Conservation (phyloP, 495 filamentous ascomycete genomes). For the Aspergillus ostianus region DNA sequence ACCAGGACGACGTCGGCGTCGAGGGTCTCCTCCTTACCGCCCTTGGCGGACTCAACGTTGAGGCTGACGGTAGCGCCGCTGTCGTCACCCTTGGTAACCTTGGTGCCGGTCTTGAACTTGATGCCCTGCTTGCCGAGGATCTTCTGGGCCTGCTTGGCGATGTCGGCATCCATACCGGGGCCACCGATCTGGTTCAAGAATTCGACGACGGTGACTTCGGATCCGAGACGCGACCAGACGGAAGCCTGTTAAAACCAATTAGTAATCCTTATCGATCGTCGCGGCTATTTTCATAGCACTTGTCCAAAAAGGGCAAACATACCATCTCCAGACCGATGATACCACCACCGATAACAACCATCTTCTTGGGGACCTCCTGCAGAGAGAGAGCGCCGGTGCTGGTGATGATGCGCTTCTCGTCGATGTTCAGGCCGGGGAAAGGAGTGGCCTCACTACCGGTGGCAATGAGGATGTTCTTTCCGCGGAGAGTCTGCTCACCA, state of each 20-base stretch:
- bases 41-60: slow-evolving; percentile 88
- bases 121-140: slow-evolving; percentile 94
- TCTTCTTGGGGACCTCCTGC: slow-evolving; percentile 89
- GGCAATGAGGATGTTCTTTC: slow-evolving; percentile 97
- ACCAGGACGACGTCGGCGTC: slow-evolving; percentile 96
- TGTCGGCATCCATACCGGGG: slow-evolving; percentile 94
- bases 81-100: slow-evolving; percentile 84
- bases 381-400: slow-evolving; percentile 92
- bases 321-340: slow-evolving; percentile 99
- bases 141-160: slow-evolving; percentile 90
- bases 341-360: slow-evolving; percentile 96
- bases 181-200: slow-evolving; percentile 96
- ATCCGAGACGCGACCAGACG: slow-evolving; percentile 90
- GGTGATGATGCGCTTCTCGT: slow-evolving; percentile 95
- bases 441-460: slow-evolving; percentile 93
- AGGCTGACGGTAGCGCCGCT: slow-evolving; percentile 73
- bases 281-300: not conserved
- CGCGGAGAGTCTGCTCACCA: slow-evolving; percentile 77
- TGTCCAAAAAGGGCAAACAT: slow-evolving; percentile 16
- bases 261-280: not conserved
- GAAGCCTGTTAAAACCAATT: slow-evolving; percentile 55
- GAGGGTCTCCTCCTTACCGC: slow-evolving; percentile 88
- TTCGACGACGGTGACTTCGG: slow-evolving; percentile 96
- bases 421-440: slow-evolving; percentile 92
- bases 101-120: slow-evolving; percentile 96